Evolutionary conservation across 2,329 filamentous ascomycete species (phyloP).

Genomic region (Alternaria ventricosa): DNA sequence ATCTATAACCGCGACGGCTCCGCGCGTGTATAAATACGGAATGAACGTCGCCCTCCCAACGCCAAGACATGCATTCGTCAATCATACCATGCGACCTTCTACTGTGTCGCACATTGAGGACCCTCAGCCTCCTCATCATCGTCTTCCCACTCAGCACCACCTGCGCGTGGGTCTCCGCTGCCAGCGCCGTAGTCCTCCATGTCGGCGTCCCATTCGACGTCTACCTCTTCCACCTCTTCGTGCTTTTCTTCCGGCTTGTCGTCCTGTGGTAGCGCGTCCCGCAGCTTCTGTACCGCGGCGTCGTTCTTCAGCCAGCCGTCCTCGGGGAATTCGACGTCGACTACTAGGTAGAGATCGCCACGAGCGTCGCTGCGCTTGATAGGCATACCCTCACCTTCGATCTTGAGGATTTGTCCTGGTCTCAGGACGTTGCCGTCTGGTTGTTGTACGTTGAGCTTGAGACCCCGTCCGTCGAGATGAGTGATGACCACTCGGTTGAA

Average conservation of each 20-base stretch:
- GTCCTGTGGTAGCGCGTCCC: conserved; percentile 73
- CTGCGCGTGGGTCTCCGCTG: conserved; percentile 71
- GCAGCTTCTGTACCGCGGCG: conserved; percentile 72
- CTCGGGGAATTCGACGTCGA: conserved; percentile 88
- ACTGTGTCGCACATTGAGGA: conserved; percentile 77
- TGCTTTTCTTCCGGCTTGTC: conserved; percentile 65
- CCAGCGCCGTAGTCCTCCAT: conserved; percentile 83
- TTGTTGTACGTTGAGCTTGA: conserved; percentile 77
- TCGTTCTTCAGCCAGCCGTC: conserved; percentile 79
- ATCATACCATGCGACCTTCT: conserved; percentile 34
- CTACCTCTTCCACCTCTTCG: conserved; percentile 81
- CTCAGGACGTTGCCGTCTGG: conserved; percentile 75
- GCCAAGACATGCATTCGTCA: conserved; percentile 33
- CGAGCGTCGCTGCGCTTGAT: conserved; percentile 81
- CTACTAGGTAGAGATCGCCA: conserved; percentile 85
- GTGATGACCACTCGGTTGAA: conserved; percentile 90
- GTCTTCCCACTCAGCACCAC: conserved; percentile 73
- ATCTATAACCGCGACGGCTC: neutral
- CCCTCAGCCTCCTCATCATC: conserved; percentile 66
- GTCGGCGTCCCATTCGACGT: conserved; percentile 82
- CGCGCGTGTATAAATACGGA: conserved; percentile 2
- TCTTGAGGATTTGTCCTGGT: conserved; percentile 84
- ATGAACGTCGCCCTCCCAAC: conserved; percentile 21
- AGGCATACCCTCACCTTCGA: conserved; percentile 93
- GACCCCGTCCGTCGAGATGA: conserved; percentile 91